Evolutionary conservation across 2,329 filamentous ascomycete genomes (phyloP).

Genomic region (Sclerotinia sclerotiorum): DNA sequence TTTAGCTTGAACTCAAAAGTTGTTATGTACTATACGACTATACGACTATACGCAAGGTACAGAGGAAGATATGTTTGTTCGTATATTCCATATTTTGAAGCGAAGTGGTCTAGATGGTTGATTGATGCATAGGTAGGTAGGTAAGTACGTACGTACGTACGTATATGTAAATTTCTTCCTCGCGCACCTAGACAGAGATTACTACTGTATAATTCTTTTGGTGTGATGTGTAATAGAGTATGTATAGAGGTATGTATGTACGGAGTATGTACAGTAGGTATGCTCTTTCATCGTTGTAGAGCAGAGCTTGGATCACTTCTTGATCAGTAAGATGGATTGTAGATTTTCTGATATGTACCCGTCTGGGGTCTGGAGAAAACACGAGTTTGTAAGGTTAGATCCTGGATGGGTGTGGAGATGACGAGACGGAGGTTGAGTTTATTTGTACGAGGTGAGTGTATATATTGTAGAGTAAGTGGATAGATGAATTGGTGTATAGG

Average conservation of each 20-base stretch:
- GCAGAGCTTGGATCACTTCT: constrained; percentile 18
- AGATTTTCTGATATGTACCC: constrained; percentile 19
- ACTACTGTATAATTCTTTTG: too few relatives aligned
- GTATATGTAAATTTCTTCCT: constrained; percentile 10
- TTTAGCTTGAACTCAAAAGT: background rate
- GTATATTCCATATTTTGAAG: too few relatives aligned
- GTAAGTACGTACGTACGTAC: too few relatives aligned
- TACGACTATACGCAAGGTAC: constrained; percentile 8
- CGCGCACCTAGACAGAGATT: background rate
- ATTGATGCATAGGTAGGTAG: too few relatives aligned
- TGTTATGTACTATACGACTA: background rate
- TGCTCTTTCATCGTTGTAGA: constrained; percentile 10
- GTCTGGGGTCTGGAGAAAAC: constrained; percentile 23
- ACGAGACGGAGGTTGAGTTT: background rate
- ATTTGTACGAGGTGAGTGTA: too few relatives aligned
- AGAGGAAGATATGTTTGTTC: too few relatives aligned
- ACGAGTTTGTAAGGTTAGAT: background rate
- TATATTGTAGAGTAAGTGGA: background rate
- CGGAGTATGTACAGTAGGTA: background rate
- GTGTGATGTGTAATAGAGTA: too few relatives aligned
- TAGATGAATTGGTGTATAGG: background rate
- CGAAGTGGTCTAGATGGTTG: constrained; percentile 5
- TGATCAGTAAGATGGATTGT: background rate
- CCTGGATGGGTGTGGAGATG: constrained; percentile 7
- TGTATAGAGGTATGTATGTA: too few relatives aligned